A percentile compares a stretch with the other conserved stretches of the same genome.
Evolutionary conservation across 129 eudicot genomes (phyloP).

Genomic region (Smallanthus sonchifolius): DNA sequence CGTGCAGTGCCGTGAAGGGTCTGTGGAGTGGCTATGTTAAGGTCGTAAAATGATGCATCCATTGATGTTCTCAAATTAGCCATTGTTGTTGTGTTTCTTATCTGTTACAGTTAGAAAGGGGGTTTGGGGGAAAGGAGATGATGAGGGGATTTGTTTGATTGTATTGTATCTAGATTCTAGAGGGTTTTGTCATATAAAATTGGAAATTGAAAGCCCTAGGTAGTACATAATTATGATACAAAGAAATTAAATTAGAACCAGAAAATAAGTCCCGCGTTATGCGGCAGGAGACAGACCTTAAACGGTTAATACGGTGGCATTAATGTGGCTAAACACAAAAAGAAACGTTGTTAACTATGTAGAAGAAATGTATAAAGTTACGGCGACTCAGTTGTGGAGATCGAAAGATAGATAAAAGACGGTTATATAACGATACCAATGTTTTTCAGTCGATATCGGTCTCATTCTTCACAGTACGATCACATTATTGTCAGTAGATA

Average conservation of each 20-base stretch:
- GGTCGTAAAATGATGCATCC: constrained; percentile 84
- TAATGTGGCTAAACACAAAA: too few species aligned
- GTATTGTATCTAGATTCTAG: neutral
- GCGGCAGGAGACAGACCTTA: too few species aligned
- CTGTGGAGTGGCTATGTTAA: constrained; percentile 55
- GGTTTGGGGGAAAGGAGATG: constrained; percentile 17
- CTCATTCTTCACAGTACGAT: too few species aligned
- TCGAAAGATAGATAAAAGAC: too few species aligned
- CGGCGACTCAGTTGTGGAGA: too few species aligned
- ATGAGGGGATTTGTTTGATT: constrained; percentile 22
- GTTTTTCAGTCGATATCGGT: too few species aligned
- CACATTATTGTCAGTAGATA: too few species aligned
- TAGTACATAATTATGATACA: neutral
- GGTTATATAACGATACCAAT: too few species aligned
- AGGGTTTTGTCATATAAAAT: constrained; percentile 21
- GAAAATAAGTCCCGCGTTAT: too few species aligned
- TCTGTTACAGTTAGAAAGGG: constrained; percentile 10
- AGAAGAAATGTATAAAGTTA: too few species aligned
- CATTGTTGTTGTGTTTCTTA: constrained; percentile 45
- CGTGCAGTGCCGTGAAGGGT: constrained; percentile 54
- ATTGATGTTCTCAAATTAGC: constrained; percentile 64
- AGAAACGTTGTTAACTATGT: too few species aligned
- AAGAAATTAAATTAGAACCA: neutral
- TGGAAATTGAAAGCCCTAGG: constrained; percentile 2
- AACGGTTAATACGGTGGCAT: too few species aligned